phyloP scores from a whole-genome alignment of 768 basidiomycete species.

The Austroboletus eburneus region DNA sequence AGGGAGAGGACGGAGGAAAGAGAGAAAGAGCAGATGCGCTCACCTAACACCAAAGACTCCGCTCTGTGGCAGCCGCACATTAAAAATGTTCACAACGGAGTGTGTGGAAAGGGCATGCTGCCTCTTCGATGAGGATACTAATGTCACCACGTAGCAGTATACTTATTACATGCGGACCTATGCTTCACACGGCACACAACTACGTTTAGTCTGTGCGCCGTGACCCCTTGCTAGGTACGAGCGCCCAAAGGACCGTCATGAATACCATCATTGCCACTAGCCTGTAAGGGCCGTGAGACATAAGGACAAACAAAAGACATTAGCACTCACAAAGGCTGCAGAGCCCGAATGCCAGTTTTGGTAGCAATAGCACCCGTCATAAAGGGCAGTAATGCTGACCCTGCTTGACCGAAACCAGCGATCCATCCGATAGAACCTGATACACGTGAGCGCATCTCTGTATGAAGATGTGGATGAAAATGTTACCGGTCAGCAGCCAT shows the following conservation, averaged over 20 bases:
- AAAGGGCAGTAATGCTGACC: constrained; percentile 69
- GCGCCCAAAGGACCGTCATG: constrained; percentile 40
- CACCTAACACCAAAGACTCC: too few relatives aligned
- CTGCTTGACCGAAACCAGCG: constrained; percentile 65
- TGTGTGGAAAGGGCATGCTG: too few relatives aligned
- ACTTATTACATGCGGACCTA: too few relatives aligned
- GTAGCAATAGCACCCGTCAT: constrained; percentile 66
- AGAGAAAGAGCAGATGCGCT: too few relatives aligned
- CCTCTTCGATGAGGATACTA: too few relatives aligned
- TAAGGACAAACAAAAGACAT: background rate
- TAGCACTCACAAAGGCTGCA: constrained; percentile 35
- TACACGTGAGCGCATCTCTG: background rate
- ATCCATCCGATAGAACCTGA: constrained; percentile 63
- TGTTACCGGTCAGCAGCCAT: constrained; percentile 54
- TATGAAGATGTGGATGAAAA: background rate
- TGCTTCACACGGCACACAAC: background rate
- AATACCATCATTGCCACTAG: constrained; percentile 40
- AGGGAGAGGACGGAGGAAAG: too few relatives aligned
- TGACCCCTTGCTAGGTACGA: constrained; percentile 33
- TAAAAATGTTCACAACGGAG: too few relatives aligned
- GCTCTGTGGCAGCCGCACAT: too few relatives aligned
- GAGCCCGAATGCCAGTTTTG: constrained; percentile 45
- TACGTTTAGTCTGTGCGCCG: constrained; percentile 14
- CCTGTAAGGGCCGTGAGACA: constrained; percentile 1
- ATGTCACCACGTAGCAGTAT: too few relatives aligned